Conservation (phyloP, 371 early-diverging fungal species). For the Syncephalis plumigaleata region DNA sequence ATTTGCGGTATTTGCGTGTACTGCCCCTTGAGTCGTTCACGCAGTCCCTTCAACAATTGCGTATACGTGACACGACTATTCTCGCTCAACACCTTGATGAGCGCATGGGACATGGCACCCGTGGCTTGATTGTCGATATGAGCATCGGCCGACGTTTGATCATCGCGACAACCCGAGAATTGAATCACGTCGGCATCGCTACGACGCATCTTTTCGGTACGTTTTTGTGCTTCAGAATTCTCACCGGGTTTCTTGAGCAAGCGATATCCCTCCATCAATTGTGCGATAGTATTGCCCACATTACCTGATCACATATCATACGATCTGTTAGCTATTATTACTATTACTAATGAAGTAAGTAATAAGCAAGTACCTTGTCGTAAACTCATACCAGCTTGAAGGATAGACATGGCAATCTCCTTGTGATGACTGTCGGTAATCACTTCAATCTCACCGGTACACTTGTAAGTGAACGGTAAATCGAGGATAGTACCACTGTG, state of each 20-base stretch:
- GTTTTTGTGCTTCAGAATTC: not conserved
- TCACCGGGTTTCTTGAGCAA: not conserved
- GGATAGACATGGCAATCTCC: conserved; percentile 25
- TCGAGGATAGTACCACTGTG: conserved; percentile 53
- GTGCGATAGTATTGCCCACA: not conserved
- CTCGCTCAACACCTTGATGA: not conserved
- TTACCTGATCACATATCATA: not conserved
- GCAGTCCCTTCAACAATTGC: conserved; percentile 32
- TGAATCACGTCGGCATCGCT: conserved; percentile 54
- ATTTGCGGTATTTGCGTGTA: conserved; percentile 57
- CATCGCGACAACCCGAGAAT: conserved; percentile 49
- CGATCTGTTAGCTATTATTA: conserved; percentile 25
- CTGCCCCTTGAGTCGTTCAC: conserved; percentile 27
- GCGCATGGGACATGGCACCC: conserved; percentile 54
- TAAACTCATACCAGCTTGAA: conserved; percentile 26
- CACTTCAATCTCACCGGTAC: conserved; percentile 38
- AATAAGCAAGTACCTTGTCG: conserved; percentile 24
- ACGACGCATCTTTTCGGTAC: not conserved
- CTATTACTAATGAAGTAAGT: conserved; percentile 66
- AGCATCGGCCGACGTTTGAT: conserved; percentile 63
- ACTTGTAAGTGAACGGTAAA: conserved; percentile 67
- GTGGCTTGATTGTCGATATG: conserved; percentile 33
- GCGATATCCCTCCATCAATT: conserved; percentile 4
- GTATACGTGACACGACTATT: conserved; percentile 23
- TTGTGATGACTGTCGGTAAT: conserved; percentile 23